Evolutionary conservation across 2,329 filamentous ascomycete species (phyloP).

Genomic region (Pezicula neosporulosa): DNA sequence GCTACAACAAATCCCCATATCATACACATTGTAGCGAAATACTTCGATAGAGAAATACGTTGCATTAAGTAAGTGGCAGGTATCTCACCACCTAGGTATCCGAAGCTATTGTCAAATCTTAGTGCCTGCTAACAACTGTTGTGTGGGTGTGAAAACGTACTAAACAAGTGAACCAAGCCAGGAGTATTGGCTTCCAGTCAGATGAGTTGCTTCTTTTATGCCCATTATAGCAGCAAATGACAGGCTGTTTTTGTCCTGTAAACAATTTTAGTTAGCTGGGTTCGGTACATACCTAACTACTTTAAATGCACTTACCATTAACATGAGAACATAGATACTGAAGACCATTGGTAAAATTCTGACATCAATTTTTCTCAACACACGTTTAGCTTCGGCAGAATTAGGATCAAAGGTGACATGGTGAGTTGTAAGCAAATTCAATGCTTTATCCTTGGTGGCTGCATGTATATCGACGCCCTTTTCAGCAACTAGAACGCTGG

Average conservation of each 20-base stretch:
- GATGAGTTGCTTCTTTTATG: neutral
- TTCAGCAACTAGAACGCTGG: neutral
- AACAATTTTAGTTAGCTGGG: neutral
- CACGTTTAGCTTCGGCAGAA: slow-evolving; percentile 5
- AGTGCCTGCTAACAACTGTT: neutral
- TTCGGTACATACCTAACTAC: too few species aligned
- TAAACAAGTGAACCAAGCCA: slow-evolving; percentile 41
- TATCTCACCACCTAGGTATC: slow-evolving; percentile 15
- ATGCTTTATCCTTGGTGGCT: slow-evolving; percentile 8
- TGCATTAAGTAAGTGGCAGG: slow-evolving; percentile 31
- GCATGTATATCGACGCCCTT: neutral
- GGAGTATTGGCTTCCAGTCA: slow-evolving; percentile 34
- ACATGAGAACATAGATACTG: slow-evolving; percentile 5
- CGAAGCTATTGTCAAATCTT: slow-evolving; percentile 20
- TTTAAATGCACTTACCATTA: neutral
- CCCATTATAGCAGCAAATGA: slow-evolving; percentile 5
- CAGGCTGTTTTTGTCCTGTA: neutral
- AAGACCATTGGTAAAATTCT: slow-evolving; percentile 7
- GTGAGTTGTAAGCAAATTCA: slow-evolving; percentile 1
- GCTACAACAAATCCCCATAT: slow-evolving; percentile 54
- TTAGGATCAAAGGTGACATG: slow-evolving; percentile 6
- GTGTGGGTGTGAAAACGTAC: neutral
- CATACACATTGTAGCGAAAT: slow-evolving; percentile 54
- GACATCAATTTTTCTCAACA: slow-evolving; percentile 9
- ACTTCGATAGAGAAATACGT: slow-evolving; percentile 55